Conservation (phyloP, 2,329 filamentous ascomycete species). For the Fusarium scirpi region DNA sequence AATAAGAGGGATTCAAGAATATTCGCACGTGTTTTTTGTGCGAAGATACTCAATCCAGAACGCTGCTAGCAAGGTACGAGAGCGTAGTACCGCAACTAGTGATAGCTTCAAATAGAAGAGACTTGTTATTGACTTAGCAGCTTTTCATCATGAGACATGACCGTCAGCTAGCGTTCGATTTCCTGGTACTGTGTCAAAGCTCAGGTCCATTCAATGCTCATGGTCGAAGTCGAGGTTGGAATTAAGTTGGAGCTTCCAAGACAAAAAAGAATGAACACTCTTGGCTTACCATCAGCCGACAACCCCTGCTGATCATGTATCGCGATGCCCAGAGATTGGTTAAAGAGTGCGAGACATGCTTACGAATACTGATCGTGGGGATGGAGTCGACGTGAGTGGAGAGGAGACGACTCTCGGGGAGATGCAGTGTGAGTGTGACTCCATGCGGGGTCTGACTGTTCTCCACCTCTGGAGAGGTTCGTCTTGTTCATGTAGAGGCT, state of each 20-base stretch:
- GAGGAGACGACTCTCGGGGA: not conserved
- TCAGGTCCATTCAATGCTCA: not conserved
- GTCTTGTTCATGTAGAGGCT: not conserved
- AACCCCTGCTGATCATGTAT: conserved; percentile 28
- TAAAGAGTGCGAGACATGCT: not conserved
- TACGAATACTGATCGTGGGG: not conserved
- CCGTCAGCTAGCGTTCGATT: not conserved
- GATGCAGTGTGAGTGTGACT: not conserved
- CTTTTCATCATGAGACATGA: not conserved
- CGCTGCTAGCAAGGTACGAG: not conserved
- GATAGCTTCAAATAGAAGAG: not conserved
- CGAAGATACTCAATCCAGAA: not conserved
- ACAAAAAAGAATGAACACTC: not conserved
- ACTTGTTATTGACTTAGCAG: not conserved
- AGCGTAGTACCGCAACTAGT: not conserved
- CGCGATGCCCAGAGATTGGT: not conserved
- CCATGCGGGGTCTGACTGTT: not conserved
- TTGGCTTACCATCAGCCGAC: conserved; percentile 20
- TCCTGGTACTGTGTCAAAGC: not conserved
- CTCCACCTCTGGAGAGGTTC: not conserved
- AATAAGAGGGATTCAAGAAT: not conserved
- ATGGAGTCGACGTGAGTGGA: not conserved
- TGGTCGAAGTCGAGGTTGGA: not conserved
- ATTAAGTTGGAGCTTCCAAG: not conserved
- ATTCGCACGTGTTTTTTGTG: not conserved